Evolutionary conservation across 1,139 yeast genomes (phyloP), one percentile per base, ranked within the genome.

Genomic region (Eremothecium gossypii): DNA sequence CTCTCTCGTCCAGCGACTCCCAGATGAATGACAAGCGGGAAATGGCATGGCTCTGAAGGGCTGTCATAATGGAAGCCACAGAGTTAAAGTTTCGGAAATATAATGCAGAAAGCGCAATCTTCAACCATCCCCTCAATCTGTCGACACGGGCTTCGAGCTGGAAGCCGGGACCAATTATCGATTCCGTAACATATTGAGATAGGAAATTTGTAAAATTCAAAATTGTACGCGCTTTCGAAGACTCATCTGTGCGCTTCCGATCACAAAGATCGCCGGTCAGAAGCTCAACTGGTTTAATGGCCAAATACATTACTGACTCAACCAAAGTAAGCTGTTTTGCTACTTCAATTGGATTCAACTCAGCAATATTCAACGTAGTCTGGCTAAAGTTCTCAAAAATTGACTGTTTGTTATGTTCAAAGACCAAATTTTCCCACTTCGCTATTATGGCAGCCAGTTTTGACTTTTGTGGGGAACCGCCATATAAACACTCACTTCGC

Each of bases 301-400:
- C 62, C 49, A 84, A 69, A 60, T 83, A 85, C 38, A 87, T 72
- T 38, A 71, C 73, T 7, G 84, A 78, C 62, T 89, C 96, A 52
- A 89, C 75, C 31, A 84, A 65, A 0, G 96, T 84, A 46, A 89
- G 67, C 58, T 87, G 96, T 55, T 81, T 81, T 2, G 96, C 96
- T 38, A 85, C 66, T 54, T 86, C 96, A 47, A 79, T 67, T 0
- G 94, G 82, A 56, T 84, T 86, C 53, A 82, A 73, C 49, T 83
- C 91, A 23, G 80, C 65, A 31, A 83, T 59, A 52, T 75, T 73
- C 33, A 81, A 49, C 35, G 63, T 68, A 40, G 48, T 48, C 29
- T 45, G 49, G 27, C 36, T 40, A 10, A 31, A 17, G 9, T 31
- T 29, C 10, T 27, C 35, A 7, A 13, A 14, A 12, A 20, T 13